phyloP scores from a whole-genome alignment of 176 grass and related monocot genomes.

The Tuctoria greenei region DNA sequence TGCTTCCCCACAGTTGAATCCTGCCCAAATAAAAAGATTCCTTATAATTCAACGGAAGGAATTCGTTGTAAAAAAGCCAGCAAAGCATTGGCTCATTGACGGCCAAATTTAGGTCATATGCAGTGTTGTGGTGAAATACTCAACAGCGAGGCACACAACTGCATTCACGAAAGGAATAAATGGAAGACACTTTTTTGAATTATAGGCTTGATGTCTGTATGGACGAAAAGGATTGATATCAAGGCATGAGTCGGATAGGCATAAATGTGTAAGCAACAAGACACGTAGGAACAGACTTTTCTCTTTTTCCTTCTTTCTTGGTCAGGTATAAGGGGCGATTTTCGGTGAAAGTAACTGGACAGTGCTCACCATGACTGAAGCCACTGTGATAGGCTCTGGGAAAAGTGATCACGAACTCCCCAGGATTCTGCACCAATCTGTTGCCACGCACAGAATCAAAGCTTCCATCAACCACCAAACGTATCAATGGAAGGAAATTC shows the following conservation, averaged over 20 bases:
- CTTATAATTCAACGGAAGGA: not conserved
- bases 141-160: conserved; percentile 2
- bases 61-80: conserved; percentile 9
- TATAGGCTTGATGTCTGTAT: not conserved
- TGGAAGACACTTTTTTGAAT: not conserved
- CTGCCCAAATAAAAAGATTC: conserved; percentile 41
- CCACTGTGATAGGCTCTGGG: conserved; percentile 87
- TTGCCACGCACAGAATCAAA: conserved; percentile 23
- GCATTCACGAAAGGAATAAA: not conserved
- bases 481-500: conserved; percentile 3
- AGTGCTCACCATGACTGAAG: conserved; percentile 75
- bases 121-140: not conserved
- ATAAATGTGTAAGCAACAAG: not conserved
- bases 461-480: conserved; percentile 3
- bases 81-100: not conserved
- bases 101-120: not conserved
- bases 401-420: conserved; percentile 97
- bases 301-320: not conserved
- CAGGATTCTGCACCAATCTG: conserved; percentile 98
- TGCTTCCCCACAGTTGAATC: conserved; percentile 96
- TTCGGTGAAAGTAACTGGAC: conserved; percentile 2
- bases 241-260: not conserved
- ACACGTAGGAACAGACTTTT: not conserved
- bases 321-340: not conserved
- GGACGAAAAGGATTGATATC: not conserved